phyloP scores from a whole-genome alignment of 1,139 yeast species.

The Taphrina deformans region DNA sequence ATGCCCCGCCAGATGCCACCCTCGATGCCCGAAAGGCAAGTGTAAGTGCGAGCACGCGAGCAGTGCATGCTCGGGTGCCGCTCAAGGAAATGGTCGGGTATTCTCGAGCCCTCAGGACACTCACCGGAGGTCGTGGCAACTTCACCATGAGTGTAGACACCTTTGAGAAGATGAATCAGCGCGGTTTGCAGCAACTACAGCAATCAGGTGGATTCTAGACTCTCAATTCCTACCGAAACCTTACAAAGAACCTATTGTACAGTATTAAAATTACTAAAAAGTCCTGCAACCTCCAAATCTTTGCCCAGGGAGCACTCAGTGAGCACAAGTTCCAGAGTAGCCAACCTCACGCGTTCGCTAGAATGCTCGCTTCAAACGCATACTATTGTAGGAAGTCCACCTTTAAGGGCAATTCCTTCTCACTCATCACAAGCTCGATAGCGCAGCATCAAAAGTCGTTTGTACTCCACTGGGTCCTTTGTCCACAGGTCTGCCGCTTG shows the following conservation, averaged over 20 bases:
- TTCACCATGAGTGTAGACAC: conserved; percentile 76
- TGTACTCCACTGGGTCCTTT: conserved; percentile 49
- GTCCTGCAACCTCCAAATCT: neutral
- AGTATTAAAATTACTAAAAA: neutral
- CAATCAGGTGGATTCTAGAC: neutral
- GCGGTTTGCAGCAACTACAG: conserved; percentile 1
- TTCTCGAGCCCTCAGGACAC: conserved; percentile 68
- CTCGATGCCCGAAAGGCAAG: conserved; percentile 45
- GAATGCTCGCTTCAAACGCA: neutral
- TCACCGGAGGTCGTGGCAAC: conserved; percentile 87
- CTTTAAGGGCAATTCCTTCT: neutral
- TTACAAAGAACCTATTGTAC: neutral
- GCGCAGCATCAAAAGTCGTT: conserved; percentile 50
- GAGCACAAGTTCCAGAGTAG: neutral
- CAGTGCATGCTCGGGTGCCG: conserved; percentile 76
- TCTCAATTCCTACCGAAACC: neutral
- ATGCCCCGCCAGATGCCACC: conserved; percentile 49
- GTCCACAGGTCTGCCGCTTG: conserved; percentile 43
- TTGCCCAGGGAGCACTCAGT: neutral
- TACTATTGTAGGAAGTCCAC: neutral
- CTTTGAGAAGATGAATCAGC: conserved; percentile 59
- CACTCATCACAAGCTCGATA: conserved; percentile 50
- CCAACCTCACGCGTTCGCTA: neutral
- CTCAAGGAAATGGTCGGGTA: conserved; percentile 89
- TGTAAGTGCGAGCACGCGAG: conserved; percentile 49